These are phyloP conservation scores for Dendrocalamus latiflorus DNA, from an alignment of 202 grass and related monocot species.

Conservation along the genomic window DNA sequence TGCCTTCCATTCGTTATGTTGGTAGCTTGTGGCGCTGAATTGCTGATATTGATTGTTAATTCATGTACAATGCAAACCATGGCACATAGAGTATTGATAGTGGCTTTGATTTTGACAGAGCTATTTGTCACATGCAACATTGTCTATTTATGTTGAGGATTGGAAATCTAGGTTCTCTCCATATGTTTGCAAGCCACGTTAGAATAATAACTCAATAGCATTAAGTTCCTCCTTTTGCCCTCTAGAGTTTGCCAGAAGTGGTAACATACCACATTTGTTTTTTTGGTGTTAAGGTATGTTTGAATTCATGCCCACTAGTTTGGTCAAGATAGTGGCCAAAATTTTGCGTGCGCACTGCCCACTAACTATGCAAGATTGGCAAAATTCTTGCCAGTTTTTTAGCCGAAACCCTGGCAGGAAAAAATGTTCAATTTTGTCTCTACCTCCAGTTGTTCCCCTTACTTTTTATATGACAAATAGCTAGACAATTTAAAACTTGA, in stretches of 20 bases:
- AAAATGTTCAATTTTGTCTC: not conserved
- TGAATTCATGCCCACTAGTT: not conserved
- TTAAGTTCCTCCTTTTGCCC: not conserved
- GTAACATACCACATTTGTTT: not conserved
- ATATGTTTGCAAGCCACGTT: not conserved
- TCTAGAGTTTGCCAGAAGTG: not conserved
- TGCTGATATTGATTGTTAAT: not conserved
- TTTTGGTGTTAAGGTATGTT: not conserved
- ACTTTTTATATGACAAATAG: not conserved
- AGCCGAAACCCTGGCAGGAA: not conserved
- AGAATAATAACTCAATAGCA: not conserved
- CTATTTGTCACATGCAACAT: not conserved
- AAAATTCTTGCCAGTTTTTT: not conserved
- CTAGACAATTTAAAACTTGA: not conserved
- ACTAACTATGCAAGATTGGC: not conserved
- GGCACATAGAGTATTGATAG: not conserved
- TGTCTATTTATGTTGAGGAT: not conserved
- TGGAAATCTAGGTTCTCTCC: not conserved
- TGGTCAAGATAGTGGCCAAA: not conserved
- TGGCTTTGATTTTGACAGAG: not conserved
- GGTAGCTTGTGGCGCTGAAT: not conserved
- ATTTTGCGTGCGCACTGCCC: too few relatives aligned
- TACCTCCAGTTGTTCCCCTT: not conserved
- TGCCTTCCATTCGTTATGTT: not conserved
- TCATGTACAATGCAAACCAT: not conserved